Percentiles rank a stretch among this genome's conserved stretches.
Evolutionary conservation across 306 rosid genomes (phyloP).

Genomic region (Herpetospermum pedunculosum): DNA sequence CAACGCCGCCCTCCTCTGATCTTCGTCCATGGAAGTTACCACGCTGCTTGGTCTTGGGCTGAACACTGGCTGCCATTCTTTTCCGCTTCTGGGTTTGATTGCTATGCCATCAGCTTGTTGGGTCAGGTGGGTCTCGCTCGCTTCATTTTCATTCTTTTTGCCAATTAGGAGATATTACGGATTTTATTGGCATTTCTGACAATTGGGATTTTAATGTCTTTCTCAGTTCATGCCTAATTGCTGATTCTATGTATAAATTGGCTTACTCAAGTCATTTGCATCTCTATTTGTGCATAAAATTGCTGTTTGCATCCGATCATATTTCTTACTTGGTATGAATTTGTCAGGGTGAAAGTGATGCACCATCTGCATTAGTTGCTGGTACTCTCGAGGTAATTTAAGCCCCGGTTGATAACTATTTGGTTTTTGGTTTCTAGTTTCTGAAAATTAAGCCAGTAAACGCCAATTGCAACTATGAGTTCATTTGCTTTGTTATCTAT

Average conservation of each 20-base stretch:
- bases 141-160: not conserved
- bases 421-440: too few species aligned
- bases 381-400: conserved; percentile 75
- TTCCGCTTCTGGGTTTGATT: conserved; percentile 60
- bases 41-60: conserved; percentile 97
- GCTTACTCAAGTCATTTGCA: not conserved
- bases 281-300: not conserved
- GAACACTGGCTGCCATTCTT: conserved; percentile 83
- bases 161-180: not conserved
- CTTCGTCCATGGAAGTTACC: conserved; percentile 92
- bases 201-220: not conserved
- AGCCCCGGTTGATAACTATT: too few species aligned
- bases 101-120: conserved; percentile 66
- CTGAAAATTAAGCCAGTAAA: too few species aligned
- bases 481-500: too few species aligned
- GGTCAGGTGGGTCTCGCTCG: conserved; percentile 50
- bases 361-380: conserved; percentile 55
- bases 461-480: too few species aligned
- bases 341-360: conserved; percentile 82
- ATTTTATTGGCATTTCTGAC: not conserved
- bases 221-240: not conserved
- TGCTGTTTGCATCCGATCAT: not conserved
- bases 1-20: conserved; percentile 43
- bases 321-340: conserved; percentile 14
- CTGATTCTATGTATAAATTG: not conserved